phyloP scores from a whole-genome alignment of 352 stramenopile species.

The Phytopythium mirpurense region DNA sequence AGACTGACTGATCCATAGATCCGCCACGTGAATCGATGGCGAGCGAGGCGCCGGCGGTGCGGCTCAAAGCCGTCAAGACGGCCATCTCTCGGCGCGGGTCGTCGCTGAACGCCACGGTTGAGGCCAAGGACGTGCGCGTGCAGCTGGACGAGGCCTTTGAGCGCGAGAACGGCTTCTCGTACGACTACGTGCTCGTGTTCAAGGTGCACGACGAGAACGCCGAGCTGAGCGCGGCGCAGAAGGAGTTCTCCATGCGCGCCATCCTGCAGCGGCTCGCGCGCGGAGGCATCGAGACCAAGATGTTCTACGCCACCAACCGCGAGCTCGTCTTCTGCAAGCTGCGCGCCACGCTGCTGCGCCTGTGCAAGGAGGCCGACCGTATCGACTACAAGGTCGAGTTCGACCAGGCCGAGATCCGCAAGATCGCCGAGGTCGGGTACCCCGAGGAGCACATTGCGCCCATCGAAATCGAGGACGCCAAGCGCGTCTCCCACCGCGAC shows the following conservation, averaged over 20 bases:
- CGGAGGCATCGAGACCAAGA: slow-evolving; percentile 78
- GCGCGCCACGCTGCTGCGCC: slow-evolving; percentile 51
- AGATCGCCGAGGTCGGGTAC: slow-evolving; percentile 49
- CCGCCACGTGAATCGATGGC: slow-evolving; percentile 9
- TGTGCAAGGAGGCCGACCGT: slow-evolving; percentile 64
- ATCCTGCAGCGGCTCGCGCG: slow-evolving; percentile 61
- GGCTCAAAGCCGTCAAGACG: slow-evolving; percentile 58
- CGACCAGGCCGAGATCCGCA: slow-evolving; percentile 45
- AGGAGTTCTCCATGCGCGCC: slow-evolving; percentile 65
- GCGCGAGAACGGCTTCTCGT: slow-evolving; percentile 66
- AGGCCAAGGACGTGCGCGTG: slow-evolving; percentile 58
- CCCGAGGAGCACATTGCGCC: slow-evolving; percentile 51
- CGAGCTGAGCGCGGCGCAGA: slow-evolving; percentile 46
- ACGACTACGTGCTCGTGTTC: slow-evolving; percentile 80
- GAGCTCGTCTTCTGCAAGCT: slow-evolving; percentile 78
- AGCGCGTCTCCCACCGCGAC: slow-evolving; percentile 44
- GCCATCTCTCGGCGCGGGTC: slow-evolving; percentile 57
- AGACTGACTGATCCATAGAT: too few species aligned
- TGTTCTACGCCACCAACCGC: slow-evolving; percentile 70
- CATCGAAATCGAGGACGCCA: slow-evolving; percentile 54
- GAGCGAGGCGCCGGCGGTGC: slow-evolving; percentile 13
- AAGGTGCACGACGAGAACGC: slow-evolving; percentile 70
- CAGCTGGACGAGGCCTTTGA: slow-evolving; percentile 60
- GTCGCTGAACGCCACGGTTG: slow-evolving; percentile 55
- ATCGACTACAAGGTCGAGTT: slow-evolving; percentile 83